Evolutionary conservation across 768 basidiomycete genomes (phyloP).

Genomic region (Cytidiella melzeri): DNA sequence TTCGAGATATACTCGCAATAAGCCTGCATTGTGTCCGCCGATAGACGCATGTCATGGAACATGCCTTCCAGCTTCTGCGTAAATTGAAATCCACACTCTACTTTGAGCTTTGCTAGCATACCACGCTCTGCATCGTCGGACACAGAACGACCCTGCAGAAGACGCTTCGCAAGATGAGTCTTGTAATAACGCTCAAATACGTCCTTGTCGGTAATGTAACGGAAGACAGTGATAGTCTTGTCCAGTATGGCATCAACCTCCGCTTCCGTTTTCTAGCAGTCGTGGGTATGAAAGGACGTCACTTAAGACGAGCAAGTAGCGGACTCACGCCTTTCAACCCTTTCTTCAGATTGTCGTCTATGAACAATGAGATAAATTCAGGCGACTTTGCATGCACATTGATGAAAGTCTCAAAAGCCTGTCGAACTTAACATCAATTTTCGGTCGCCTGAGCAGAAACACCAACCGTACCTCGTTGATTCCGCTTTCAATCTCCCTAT

Average conservation of each 20-base stretch:
- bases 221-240: slow-evolving; percentile 94
- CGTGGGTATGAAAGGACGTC: background rate
- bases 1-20: slow-evolving; percentile 61
- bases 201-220: slow-evolving; percentile 92
- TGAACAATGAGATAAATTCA: slow-evolving; percentile 93
- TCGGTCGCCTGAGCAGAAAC: background rate
- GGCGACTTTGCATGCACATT: slow-evolving; percentile 83
- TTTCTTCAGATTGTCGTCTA: slow-evolving; percentile 93
- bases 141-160: slow-evolving; percentile 79
- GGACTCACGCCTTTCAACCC: slow-evolving; percentile 84
- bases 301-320: background rate
- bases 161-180: slow-evolving; percentile 86
- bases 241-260: slow-evolving; percentile 89
- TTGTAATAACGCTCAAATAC: slow-evolving; percentile 99
- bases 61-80: slow-evolving; percentile 98
- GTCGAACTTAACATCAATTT: background rate
- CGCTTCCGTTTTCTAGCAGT: slow-evolving; percentile 79
- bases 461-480: slow-evolving; percentile 67
- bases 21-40: slow-evolving; percentile 70
- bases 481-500: slow-evolving; percentile 73
- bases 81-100: slow-evolving; percentile 94
- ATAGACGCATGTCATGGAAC: slow-evolving; percentile 96
- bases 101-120: slow-evolving; percentile 95
- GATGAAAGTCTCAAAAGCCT: slow-evolving; percentile 93
- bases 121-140: slow-evolving; percentile 97